Evolutionary conservation across 805 yeast genomes (phyloP), one percentile per base, ranked within the genome.

Genomic region (Pichia nanzhaoensis): DNA sequence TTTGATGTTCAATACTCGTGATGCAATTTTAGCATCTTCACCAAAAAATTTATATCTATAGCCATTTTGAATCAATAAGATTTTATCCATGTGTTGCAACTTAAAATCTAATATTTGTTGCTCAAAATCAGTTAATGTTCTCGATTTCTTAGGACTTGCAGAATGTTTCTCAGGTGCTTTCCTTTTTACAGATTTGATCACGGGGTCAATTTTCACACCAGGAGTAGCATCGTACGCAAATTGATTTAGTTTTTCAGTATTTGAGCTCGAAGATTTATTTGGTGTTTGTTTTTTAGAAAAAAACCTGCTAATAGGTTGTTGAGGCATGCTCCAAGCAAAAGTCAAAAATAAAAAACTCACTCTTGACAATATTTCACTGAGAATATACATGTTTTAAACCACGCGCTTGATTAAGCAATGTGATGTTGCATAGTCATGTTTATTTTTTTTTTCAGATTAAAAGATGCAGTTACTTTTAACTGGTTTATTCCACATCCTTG

Each of bases 1-100:
- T 78, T 80, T 80, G 35, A 86, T 83, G 48, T 83, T 80, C 30
- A 89, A 62, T 12, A 82, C 71, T 39, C 71, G 66, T 12, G 95
- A 73, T 0, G 82, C 96, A 4, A 67, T 65, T 13, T 69, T 71
- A 0, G 98, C 97, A 64, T 91, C 97, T 44, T 80, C 73, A 0
- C 95, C 96, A 59, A 78, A 87, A 49, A 90, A 81, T 56, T 85
- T 86, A 65, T 80, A 93, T 61, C 88, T 89, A 66, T 91, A 93
- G 0, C 99, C 99, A 3, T 86, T 95, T 59, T 93, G 93, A 21
- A 91, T 72, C 0, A 93, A 80, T 8, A 93, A 66, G 1, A 93
- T 53, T 42, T 85, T 85, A 52, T 87, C 95, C 42, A 57, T 57
- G 57, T 91, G 66, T 2, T 63, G 55, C 5, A 62, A 52, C 56